Evolutionary conservation across 2,329 filamentous ascomycete species (phyloP).

Genomic region (Ophiostoma pallidulum): DNA sequence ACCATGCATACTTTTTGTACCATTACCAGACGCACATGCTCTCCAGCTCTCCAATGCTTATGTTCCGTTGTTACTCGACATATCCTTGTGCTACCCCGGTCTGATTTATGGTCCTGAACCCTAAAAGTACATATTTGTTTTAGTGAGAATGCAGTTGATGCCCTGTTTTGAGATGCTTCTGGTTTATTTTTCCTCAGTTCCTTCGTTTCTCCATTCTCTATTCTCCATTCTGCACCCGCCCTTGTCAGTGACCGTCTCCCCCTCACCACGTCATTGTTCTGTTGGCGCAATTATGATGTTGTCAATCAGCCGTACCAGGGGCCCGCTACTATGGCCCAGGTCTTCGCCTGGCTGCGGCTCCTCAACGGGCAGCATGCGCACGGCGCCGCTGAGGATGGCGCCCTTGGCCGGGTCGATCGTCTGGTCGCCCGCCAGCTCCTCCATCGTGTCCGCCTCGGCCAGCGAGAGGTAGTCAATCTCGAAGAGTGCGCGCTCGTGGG

Average conservation of each 20-base stretch:
- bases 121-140: too few species aligned
- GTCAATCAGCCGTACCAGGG: constrained; percentile 80
- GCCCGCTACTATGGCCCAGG: constrained; percentile 61
- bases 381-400: constrained; percentile 77
- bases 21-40: too few species aligned
- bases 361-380: constrained; percentile 82
- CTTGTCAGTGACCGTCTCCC: background rate
- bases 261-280: too few species aligned
- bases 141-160: too few species aligned
- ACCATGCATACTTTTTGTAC: too few species aligned
- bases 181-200: too few species aligned
- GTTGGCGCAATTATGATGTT: constrained; percentile 66
- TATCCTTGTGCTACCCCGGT: too few species aligned
- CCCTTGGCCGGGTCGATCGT: constrained; percentile 58
- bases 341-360: constrained; percentile 61
- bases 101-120: too few species aligned
- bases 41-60: too few species aligned
- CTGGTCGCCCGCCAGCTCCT: constrained; percentile 52
- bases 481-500: constrained; percentile 56
- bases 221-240: background rate
- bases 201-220: background rate
- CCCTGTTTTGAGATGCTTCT: too few species aligned
- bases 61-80: too few species aligned
- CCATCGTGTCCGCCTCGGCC: constrained; percentile 73
- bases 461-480: constrained; percentile 91